Base-by-base conservation (phyloP, 2,329 filamentous ascomycete genomes). In the Proliferodiscus dingleyae region DNA sequence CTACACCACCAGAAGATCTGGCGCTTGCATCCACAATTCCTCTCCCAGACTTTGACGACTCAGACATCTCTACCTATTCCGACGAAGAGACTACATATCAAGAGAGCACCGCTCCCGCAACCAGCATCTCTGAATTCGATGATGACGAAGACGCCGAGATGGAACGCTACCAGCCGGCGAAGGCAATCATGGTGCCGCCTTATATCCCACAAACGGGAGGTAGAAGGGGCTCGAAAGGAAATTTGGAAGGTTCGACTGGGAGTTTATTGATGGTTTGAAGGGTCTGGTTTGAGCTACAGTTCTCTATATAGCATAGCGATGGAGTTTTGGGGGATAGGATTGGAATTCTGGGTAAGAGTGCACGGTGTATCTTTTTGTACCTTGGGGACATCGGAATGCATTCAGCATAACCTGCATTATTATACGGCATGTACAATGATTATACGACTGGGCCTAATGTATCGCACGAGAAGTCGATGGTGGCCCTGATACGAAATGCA, bases 111-210 rank as follows among this genome's bases (percentile, higher is more conserved):
- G 37, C 47, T 16, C 29, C 34, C 16, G 47, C 53, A 15, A 55
- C 52, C 11, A 59, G 53, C 13, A 37, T 56, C n/a, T 59, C 56
- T 6, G 57, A 58, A 18, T 50, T 33, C 28, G 54, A 59, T 13
- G 56, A 60, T 6, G 50, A 54, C n/a, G 51, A 53, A 15, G 34
- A 34, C 7, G 30, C 38, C 6, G 41, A 48, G 13, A 32, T 43
- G 16, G 41, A 48, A 9, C 18, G 57, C 2, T 61, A 61, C 26
- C 41, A 55, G 23, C 59, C 57, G 28, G 50, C 55, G 9, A 53
- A 60, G 40, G 49, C 59, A 16, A 61, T 63, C 22, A 30, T 57
- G 36, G 55, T 63, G 8, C 42, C 54, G n/a, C 52, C 47, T 6
- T 59, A 58, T 34, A 43, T 60, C 5, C 53, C 46, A 10, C 47